Conservation (phyloP, 345 rosid genomes). For the Eutrema heterophyllum region DNA sequence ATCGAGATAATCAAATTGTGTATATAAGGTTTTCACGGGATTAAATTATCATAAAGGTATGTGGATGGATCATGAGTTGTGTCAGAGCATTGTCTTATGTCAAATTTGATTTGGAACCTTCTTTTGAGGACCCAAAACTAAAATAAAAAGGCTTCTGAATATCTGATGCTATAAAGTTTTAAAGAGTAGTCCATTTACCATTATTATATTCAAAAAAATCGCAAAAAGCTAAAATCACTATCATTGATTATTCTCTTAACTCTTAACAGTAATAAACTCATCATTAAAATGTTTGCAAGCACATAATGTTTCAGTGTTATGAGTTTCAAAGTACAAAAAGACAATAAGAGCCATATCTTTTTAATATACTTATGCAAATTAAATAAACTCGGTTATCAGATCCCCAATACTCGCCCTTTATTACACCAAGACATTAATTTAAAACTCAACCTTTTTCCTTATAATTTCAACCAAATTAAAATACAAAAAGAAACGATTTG, state of each 20-base stretch:
- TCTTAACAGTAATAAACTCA: background rate
- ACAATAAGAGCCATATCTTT: background rate
- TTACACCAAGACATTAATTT: conserved; percentile 25
- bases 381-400: conserved; percentile 19
- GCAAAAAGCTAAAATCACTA: background rate
- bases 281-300: conserved; percentile 8
- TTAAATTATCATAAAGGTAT: conserved; percentile 11
- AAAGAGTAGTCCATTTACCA: background rate
- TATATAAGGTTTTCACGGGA: conserved; percentile 7
- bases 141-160: background rate
- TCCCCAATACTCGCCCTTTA: conserved; percentile 34
- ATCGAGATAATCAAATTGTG: conserved; percentile 9
- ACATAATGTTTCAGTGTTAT: conserved; percentile 10
- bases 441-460: conserved; percentile 7
- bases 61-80: conserved; percentile 26
- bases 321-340: conserved; percentile 7
- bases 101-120: conserved; percentile 31
- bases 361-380: background rate
- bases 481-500: background rate
- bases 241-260: background rate
- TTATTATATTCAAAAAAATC: background rate
- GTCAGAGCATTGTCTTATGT: conserved; percentile 29
- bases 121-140: conserved; percentile 11
- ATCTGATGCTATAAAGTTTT: background rate
- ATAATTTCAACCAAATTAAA: conserved; percentile 8